Evolutionary conservation across 2,329 filamentous ascomycete species (phyloP), one percentile per base, ranked within the genome.

Genomic region (Neocatenulostroma microsporum): DNA sequence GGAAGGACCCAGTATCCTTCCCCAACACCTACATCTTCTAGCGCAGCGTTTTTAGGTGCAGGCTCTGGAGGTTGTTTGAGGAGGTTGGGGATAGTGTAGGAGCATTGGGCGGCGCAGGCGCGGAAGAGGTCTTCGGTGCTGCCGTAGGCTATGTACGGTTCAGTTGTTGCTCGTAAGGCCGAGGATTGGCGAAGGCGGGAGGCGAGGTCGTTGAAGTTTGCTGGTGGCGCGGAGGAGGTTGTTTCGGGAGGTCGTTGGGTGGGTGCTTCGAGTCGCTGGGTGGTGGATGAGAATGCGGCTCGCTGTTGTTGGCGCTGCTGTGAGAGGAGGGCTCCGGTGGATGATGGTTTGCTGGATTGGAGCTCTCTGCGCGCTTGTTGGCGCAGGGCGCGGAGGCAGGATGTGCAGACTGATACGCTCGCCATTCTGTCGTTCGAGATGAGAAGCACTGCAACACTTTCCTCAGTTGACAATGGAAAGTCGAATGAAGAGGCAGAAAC

Each of bases 1-100:
- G 73, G 37, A 53, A 79, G 69, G 60, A 93, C 85, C 89, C 89
- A 95, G 70, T 80, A 82, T 10, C 81, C 79, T 17, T 72, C 69
- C 3, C 80, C 80, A 17, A 76, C 68, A 12, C 89, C 88, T 32
- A 96, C 60, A 60, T 96, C 85, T 59, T 93, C 84, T 7, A 86
- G 88, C 21, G 82, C 78, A 36, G 76, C 76, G 3, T 83, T 82
- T 59, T 78, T 81, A 19, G 78, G 74, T 36, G 91, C 74, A 31
- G 75, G 71, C 1, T 73, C 77, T 3, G 77, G 75, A 49, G 80
- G 80, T 48, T 81, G 70, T 11, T 45, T 40, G 34, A 74, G 67
- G 36, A 76, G 70, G 47, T 82, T 72, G 2, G 82, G 75, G 39
- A 94, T 84, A 35, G 68, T 76, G 62, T 95, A 95, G 44, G 80